Base-by-base conservation (phyloP, 1,284 basidiomycete genomes). In the Apiotrichum montevideense region DNA sequence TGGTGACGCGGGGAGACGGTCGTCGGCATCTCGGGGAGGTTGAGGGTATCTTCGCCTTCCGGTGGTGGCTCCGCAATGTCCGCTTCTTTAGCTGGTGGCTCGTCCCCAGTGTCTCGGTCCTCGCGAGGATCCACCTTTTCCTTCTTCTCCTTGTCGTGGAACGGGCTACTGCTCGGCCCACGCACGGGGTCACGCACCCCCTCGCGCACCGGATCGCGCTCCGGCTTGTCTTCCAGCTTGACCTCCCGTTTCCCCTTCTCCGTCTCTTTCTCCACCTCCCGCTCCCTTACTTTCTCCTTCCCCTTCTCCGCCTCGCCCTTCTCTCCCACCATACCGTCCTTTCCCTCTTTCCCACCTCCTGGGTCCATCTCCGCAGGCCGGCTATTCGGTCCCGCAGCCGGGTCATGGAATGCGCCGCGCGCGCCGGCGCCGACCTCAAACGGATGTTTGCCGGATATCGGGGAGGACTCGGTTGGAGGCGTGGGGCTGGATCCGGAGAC, bases 151-250 rank as follows among this genome's bases (percentile, higher is more conserved):
- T 33, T 33, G 2, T 5, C 14, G 10, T 35, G 29, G 21, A 33
- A n/a, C 40, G 49, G 42, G 6, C 50, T 41, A 15, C 55, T 51
- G 41, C 55, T 56, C 6, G 55, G 55, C 3, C 55, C 55, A 4
- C 50, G 50, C 4, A 56, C 51, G 8, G 55, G 55, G 9, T 56
- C 55, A 4, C 50, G 46, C 15, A 51, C 33, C 6, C 34, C 54
- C 6, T 45, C 52, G 7, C 41, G 40, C 7, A 44, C 46, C 4
- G 32, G 45, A n/a, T 37, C n/a, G 14, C n/a, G 46, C 41, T 14
- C 41, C 11, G 21, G 21, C 21, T 21, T 42, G 10, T 11, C 10
- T 42, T 42, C n/a, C 41, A 21, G 21, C 21, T 21, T 21, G 21
- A 21, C 21, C 21, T 21, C 21, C 21, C 21, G 21, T 21, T 21